Evolutionary conservation across 1,284 basidiomycete genomes (phyloP).

Genomic region (Fomitopsis palustris): DNA sequence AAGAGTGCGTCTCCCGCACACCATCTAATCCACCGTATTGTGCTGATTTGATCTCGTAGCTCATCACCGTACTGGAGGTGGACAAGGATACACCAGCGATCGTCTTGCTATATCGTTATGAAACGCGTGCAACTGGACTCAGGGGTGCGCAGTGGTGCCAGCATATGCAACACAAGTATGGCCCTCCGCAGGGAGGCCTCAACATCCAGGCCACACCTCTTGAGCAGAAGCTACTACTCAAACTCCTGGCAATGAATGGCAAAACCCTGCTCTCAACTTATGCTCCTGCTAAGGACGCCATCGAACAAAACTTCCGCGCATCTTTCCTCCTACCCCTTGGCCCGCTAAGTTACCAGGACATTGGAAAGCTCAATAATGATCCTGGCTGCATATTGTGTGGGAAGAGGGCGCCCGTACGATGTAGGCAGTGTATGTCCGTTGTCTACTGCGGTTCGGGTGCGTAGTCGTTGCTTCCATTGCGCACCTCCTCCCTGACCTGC

Average conservation of each 20-base stretch:
- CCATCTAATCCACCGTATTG: not conserved
- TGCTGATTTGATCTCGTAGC: conserved; percentile 14
- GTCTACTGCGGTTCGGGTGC: conserved; percentile 21
- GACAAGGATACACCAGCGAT: conserved; percentile 30
- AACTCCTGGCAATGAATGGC: conserved; percentile 33
- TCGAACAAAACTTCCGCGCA: conserved; percentile 25
- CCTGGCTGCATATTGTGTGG: conserved; percentile 39
- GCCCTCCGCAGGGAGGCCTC: not conserved
- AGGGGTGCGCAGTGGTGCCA: conserved; percentile 14
- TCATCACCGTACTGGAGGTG: conserved; percentile 26
- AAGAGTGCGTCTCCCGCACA: conserved; percentile 17
- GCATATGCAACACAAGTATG: conserved; percentile 6
- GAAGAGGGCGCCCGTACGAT: conserved; percentile 27
- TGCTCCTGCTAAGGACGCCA: conserved; percentile 13
- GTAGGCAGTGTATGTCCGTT: conserved; percentile 34
- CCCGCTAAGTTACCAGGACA: conserved; percentile 33
- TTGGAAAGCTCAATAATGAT: conserved; percentile 33
- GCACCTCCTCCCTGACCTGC: not conserved
- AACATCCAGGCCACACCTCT: conserved; percentile 25
- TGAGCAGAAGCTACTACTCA: conserved; percentile 32
- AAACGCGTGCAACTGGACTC: conserved; percentile 15
- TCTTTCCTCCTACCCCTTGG: conserved; percentile 39
- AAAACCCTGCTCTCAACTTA: conserved; percentile 29
- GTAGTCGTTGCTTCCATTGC: no score
- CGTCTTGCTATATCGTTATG: conserved; percentile 26